Percentiles rank a stretch among this genome's conserved stretches.
Conservation (phyloP, 2,329 filamentous ascomycete species). For the Pezicula carpinea region DNA sequence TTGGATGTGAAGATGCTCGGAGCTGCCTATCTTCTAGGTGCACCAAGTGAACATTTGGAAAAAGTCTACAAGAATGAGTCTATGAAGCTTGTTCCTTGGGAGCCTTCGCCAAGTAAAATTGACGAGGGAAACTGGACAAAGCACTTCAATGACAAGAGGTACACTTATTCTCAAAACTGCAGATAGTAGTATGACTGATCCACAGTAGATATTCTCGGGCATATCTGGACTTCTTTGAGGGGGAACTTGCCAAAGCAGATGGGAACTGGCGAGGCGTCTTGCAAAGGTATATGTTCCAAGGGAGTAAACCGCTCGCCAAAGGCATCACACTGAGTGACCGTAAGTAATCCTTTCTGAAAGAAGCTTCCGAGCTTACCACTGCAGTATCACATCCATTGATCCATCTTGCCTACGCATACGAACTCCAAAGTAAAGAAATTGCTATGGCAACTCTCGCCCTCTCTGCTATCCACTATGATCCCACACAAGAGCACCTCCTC, state of each 20-base stretch:
- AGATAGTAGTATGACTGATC: no score
- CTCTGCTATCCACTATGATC: slow-evolving; percentile 51
- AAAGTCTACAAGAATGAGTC: no score
- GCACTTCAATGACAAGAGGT: no score
- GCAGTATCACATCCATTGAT: slow-evolving; percentile 81
- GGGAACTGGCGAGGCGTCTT: slow-evolving; percentile 81
- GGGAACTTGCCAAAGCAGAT: slow-evolving; percentile 63
- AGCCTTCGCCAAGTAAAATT: not conserved
- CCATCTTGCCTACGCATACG: slow-evolving; percentile 82
- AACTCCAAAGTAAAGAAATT: slow-evolving; percentile 75
- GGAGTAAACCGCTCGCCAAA: slow-evolving; percentile 71
- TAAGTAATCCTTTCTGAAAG: slow-evolving; percentile 56
- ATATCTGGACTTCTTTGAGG: slow-evolving; percentile 90
- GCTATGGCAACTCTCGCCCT: slow-evolving; percentile 79
- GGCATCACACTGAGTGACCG: slow-evolving; percentile 61
- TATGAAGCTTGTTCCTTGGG: no score
- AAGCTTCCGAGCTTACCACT: not conserved
- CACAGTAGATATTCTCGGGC: slow-evolving; percentile 44
- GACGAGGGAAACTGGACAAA: slow-evolving; percentile 2
- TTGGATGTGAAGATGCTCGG: no score
- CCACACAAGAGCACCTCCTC: slow-evolving; percentile 56
- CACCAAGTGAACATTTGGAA: no score
- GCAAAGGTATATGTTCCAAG: slow-evolving; percentile 66
- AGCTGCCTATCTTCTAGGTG: no score
- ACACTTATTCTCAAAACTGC: no score